Conservation (phyloP, 768 basidiomycete species). For the Crepidotus variabilis region DNA sequence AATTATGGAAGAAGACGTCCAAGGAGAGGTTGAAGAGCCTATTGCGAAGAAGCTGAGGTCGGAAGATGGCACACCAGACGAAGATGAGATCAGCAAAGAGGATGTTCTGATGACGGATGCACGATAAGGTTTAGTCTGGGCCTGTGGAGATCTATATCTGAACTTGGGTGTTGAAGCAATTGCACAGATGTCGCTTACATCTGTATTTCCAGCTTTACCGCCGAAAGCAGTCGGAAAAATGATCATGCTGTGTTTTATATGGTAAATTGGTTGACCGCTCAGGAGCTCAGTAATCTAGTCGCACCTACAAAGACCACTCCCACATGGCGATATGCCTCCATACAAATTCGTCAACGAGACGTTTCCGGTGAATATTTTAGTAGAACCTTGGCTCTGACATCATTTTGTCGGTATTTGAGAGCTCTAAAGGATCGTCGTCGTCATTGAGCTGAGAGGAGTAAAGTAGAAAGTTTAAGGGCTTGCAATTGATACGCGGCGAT, state of each 20-base stretch:
- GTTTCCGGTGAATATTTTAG: conserved; percentile 16
- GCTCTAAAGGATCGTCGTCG: background rate
- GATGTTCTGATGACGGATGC: background rate
- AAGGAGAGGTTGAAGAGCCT: conserved; percentile 2
- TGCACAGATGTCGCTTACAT: no score
- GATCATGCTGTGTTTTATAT: no score
- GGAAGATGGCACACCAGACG: background rate
- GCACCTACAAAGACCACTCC: background rate
- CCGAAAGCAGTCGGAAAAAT: no score
- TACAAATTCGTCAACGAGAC: background rate
- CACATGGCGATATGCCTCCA: background rate
- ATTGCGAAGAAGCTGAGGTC: background rate
- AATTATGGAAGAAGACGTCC: conserved; percentile 1
- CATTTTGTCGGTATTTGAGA: background rate
- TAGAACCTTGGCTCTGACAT: background rate
- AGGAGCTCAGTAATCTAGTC: background rate
- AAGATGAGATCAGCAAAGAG: background rate
- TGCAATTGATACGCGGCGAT: no score
- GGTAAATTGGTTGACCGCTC: no score
- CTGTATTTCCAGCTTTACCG: no score
- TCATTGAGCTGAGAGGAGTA: background rate
- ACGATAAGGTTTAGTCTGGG: no score
- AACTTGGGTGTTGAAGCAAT: background rate
- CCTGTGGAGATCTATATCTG: no score
- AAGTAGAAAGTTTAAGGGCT: no score